These are phyloP conservation scores for Aureobasidium sp. DNA, from an alignment of 2,329 filamentous ascomycete genomes.

Conservation along the genomic window DNA sequence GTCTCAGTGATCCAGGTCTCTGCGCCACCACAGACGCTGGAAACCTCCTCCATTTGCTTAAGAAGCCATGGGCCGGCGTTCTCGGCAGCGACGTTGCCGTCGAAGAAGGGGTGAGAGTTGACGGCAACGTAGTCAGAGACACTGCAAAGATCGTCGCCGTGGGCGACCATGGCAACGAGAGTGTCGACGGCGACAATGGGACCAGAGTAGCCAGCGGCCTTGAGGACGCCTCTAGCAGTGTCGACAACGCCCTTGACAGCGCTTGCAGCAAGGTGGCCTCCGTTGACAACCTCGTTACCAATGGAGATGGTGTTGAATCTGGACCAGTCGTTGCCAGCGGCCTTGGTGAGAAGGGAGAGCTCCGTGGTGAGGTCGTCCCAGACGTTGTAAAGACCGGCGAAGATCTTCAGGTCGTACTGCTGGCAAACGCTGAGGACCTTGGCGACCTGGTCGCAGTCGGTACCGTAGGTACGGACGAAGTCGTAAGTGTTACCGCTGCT, in stretches of 20 bases:
- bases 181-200: slow-evolving; percentile 77
- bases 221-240: slow-evolving; percentile 52
- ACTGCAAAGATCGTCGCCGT: slow-evolving; percentile 62
- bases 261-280: slow-evolving; percentile 37
- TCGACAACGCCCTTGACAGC: slow-evolving; percentile 54
- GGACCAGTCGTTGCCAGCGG: slow-evolving; percentile 59
- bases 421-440: slow-evolving; percentile 58
- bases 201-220: slow-evolving; percentile 59
- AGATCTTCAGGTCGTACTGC: slow-evolving; percentile 60
- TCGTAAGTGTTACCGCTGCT: slow-evolving; percentile 50
- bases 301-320: slow-evolving; percentile 64
- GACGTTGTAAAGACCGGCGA: slow-evolving; percentile 67
- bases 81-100: slow-evolving; percentile 52
- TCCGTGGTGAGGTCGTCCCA: slow-evolving; percentile 45
- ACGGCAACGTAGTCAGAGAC: slow-evolving; percentile 71
- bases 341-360: slow-evolving; percentile 54
- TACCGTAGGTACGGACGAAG: slow-evolving; percentile 69
- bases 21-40: slow-evolving; percentile 47
- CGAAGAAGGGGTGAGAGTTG: slow-evolving; percentile 82
- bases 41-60: slow-evolving; percentile 46
- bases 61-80: slow-evolving; percentile 62
- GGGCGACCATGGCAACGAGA: slow-evolving; percentile 57
- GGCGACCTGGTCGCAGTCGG: slow-evolving; percentile 67
- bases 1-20: slow-evolving; percentile 70
- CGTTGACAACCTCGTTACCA: slow-evolving; percentile 73